Evolutionary conservation across 1,139 yeast species (phyloP).

Genomic region (Yamadazyma friedrichii): DNA sequence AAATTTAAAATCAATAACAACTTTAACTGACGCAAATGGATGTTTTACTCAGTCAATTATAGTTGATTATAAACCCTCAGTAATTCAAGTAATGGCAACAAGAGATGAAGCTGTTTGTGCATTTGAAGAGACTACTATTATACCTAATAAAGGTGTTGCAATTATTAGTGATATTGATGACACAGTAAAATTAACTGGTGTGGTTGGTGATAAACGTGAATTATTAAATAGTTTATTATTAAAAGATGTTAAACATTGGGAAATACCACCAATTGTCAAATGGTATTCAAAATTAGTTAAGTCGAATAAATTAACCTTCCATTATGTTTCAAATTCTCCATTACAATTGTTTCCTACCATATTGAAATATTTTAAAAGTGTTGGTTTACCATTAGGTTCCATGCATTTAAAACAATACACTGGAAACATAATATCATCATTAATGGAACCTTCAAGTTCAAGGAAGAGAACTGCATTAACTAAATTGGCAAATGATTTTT

Average conservation of each 20-base stretch:
- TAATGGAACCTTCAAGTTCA: constrained; percentile 84
- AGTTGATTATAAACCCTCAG: constrained; percentile 56
- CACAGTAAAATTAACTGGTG: constrained; percentile 87
- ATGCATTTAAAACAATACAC: constrained; percentile 83
- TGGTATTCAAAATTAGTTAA: constrained; percentile 58
- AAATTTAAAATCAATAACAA: constrained; percentile 23
- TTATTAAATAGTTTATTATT: constrained; percentile 75
- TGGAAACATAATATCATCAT: constrained; percentile 74
- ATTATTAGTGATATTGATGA: constrained; percentile 93
- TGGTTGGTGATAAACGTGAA: constrained; percentile 81
- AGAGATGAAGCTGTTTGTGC: constrained; percentile 47
- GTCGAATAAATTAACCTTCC: constrained; percentile 54
- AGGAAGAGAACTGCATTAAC: constrained; percentile 68
- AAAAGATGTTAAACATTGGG: constrained; percentile 62
- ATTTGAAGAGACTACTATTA: constrained; percentile 43
- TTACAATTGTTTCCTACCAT: constrained; percentile 79
- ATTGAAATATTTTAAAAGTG: constrained; percentile 52
- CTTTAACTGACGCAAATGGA: constrained; percentile 59
- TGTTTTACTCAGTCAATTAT: constrained; percentile 49
- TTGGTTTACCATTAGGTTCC: constrained; percentile 69
- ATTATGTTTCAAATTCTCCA: constrained; percentile 94
- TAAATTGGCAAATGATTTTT: constrained; percentile 71
- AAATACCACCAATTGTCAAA: constrained; percentile 66
- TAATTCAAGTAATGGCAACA: constrained; percentile 40
- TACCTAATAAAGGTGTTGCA: constrained; percentile 56